phyloP scores from a whole-genome alignment of 225 moss, liverwort and hornwort genomes.

The Bryum argenteum region DNA sequence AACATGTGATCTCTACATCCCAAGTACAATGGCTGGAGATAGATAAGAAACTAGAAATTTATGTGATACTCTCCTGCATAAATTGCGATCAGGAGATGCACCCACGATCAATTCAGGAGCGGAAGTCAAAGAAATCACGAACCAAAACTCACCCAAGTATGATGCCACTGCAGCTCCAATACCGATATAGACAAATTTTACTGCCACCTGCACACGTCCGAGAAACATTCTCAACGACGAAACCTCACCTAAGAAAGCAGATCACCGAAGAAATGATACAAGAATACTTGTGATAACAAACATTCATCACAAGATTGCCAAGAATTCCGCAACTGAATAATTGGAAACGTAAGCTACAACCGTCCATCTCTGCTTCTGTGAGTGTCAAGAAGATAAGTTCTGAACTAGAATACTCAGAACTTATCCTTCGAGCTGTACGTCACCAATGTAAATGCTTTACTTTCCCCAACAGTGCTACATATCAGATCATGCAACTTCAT shows the following conservation, averaged over 20 bases:
- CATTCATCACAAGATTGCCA: slow-evolving; percentile 4
- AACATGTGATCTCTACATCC: slow-evolving; percentile 74
- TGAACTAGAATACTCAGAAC: not conserved
- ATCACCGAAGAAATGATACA: not conserved
- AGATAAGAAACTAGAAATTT: not conserved
- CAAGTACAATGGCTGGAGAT: slow-evolving; percentile 22
- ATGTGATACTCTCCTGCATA: not conserved
- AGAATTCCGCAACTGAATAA: not conserved
- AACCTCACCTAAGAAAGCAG: slow-evolving; percentile 9
- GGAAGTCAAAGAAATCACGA: not conserved
- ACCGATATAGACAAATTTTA: slow-evolving; percentile 60
- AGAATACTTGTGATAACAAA: too few species aligned
- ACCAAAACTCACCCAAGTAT: slow-evolving; percentile 44
- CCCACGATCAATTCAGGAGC: not conserved
- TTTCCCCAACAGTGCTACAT: not conserved
- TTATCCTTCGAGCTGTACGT: not conserved
- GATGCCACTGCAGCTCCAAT: slow-evolving; percentile 53
- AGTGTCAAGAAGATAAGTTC: not conserved
- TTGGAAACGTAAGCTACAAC: not conserved
- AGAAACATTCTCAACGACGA: slow-evolving; percentile 5
- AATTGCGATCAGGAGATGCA: not conserved
- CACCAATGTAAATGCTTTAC: not conserved
- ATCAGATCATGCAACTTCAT: not conserved
- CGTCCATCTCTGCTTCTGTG: not conserved
- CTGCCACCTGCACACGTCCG: slow-evolving; percentile 44